Evolutionary conservation across 1,139 yeast genomes (phyloP), one percentile per base, ranked within the genome.

Genomic region (Saccharomyces hybrid): DNA sequence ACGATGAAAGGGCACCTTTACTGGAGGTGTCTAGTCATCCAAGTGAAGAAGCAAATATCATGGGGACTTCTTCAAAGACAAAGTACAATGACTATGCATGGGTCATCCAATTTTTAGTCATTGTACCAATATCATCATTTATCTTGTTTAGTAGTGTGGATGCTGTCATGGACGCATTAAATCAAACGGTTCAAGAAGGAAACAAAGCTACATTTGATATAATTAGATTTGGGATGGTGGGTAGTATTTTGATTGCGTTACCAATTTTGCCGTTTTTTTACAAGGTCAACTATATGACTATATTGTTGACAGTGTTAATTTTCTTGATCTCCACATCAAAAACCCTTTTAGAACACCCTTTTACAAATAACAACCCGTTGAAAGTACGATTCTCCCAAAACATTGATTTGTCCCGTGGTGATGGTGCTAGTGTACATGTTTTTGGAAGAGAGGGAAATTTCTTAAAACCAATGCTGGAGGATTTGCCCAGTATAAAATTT

Each of bases 221-320:
- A n/a, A 83, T 79, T 68, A 62, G 68, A 14, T 58, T 78, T 13
- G 61, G 84, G 9, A 60, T 73, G 2, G 55, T 65, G 3, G 62
- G 75, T 19, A 70, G 78, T 58, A 73, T 69, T 51, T 70, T 75
- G 0, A 70, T 86, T 63, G 76, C 83, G 0, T 58, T 83, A 1
- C 84, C 93, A 8, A 68, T 84, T 25, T 65, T 87, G 51, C 93
- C 96, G 7, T 88, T 88, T 65, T 74, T 83, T 47, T 86, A 86
- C 71, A 85, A 86, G 62, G 66, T 87, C 51, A 86, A 86, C 67
- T 75, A 78, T 52, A 60, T 80, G 29, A 70, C 83, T 49, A 75
- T 81, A 3, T 61, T 78, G 6, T 62, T 74, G 0, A 63, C 82
- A 23, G 53, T 78, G 1, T 56, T 71, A 1, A 56, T 75, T 4